Evolutionary conservation across 805 yeast genomes (phyloP).

Genomic region (Metschnikowia reukaufii): DNA sequence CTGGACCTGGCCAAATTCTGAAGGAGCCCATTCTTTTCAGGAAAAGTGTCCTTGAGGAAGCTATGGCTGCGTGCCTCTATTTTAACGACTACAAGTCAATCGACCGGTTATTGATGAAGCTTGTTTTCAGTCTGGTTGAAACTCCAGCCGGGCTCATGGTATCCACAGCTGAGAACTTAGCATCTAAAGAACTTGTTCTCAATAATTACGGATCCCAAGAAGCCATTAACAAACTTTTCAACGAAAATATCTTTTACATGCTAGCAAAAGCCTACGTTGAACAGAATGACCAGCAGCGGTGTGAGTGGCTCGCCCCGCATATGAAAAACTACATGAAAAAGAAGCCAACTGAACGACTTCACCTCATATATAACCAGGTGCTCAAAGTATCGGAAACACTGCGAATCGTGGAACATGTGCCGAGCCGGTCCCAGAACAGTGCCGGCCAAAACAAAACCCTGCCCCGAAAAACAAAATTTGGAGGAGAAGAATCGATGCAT

Average conservation of each 20-base stretch:
- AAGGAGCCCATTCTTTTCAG: not conserved
- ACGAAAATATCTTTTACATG: constrained; percentile 9
- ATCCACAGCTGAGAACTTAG: not conserved
- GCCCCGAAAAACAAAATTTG: not conserved
- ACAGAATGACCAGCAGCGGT: constrained; percentile 10
- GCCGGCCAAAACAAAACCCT: not conserved
- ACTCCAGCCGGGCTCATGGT: constrained; percentile 11
- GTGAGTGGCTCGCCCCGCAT: constrained; percentile 18
- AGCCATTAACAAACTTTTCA: constrained; percentile 8
- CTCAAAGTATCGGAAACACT: not conserved
- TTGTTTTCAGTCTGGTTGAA: constrained; percentile 22
- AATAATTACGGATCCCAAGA: not conserved
- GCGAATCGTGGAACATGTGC: not conserved
- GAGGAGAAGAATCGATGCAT: not conserved
- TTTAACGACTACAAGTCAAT: constrained; percentile 28
- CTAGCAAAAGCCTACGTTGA: constrained; percentile 14
- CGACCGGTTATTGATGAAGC: constrained; percentile 35
- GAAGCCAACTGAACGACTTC: not conserved
- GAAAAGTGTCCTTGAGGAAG: constrained; percentile 23
- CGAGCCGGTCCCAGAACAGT: not conserved
- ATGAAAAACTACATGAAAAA: not conserved
- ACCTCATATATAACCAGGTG: not conserved
- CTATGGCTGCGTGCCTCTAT: constrained; percentile 31
- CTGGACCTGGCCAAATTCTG: not conserved
- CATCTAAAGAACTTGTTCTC: not conserved